Evolutionary conservation across 163 green algal genomes (phyloP).

Genomic region (Scenedesmus sp.): DNA sequence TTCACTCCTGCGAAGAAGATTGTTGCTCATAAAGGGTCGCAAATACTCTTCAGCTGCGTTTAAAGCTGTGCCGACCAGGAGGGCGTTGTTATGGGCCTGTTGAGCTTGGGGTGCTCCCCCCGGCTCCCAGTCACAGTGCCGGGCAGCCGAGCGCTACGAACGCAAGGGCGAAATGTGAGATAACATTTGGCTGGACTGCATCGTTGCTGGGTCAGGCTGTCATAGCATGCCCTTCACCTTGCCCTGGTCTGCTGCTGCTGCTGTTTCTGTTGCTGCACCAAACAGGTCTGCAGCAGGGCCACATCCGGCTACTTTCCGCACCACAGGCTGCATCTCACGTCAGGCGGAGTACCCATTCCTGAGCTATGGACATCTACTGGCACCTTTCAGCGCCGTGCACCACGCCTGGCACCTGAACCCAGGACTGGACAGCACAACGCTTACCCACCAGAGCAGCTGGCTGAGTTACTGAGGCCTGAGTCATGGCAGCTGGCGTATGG

Average conservation of each 20-base stretch:
- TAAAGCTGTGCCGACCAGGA: not conserved
- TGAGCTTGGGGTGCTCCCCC: not conserved
- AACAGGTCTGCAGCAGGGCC: conserved; percentile 3
- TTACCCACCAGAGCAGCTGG: conserved; percentile 2
- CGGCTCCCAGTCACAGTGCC: not conserved
- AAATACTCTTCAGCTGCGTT: not conserved
- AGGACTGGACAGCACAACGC: not conserved
- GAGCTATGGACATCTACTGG: conserved; percentile 2
- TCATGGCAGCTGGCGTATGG: not conserved
- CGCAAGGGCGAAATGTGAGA: not conserved
- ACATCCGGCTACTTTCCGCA: conserved; percentile 12
- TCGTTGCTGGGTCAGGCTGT: not conserved
- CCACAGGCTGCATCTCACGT: conserved; percentile 10
- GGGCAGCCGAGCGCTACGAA: not conserved
- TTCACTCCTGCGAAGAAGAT: not conserved
- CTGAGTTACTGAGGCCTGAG: not conserved
- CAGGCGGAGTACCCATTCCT: not conserved
- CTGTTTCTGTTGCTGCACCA: not conserved
- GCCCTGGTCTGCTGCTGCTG: not conserved
- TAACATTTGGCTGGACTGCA: not conserved
- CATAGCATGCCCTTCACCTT: not conserved
- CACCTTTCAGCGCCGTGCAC: not conserved
- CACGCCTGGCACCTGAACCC: not conserved
- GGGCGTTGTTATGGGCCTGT: not conserved
- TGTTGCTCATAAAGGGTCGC: not conserved